Evolutionary conservation across 805 yeast species (phyloP).

Genomic region (Teunomyces tritomae): DNA sequence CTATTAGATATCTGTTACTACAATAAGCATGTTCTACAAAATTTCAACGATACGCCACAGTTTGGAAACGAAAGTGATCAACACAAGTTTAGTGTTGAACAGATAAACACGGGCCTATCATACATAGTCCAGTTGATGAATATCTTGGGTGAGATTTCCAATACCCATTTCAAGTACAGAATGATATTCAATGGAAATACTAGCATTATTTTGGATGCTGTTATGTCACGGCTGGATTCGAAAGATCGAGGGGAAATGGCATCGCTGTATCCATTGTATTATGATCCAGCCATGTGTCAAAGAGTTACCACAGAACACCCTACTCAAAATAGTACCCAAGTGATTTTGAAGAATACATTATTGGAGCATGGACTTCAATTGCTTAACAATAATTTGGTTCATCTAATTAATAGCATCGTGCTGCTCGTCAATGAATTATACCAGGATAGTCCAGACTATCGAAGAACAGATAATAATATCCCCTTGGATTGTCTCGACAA

Average conservation of each 20-base stretch:
- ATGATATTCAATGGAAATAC: slow-evolving; percentile 23
- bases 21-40: slow-evolving; percentile 7
- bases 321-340: slow-evolving; percentile 2
- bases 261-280: slow-evolving; percentile 26
- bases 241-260: slow-evolving; percentile 1
- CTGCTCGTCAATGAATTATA: slow-evolving; percentile 13
- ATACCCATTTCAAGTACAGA: slow-evolving; percentile 24
- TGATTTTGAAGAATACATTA: slow-evolving; percentile 15
- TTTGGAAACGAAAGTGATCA: slow-evolving; percentile 6
- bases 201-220: slow-evolving; percentile 23
- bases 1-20: slow-evolving; percentile 30
- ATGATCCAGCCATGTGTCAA: slow-evolving; percentile 20
- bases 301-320: slow-evolving; percentile 8
- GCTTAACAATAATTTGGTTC: slow-evolving; percentile 29
- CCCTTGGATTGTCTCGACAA: slow-evolving; percentile 41
- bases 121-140: slow-evolving; percentile 29
- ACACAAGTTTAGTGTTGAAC: slow-evolving; percentile 16
- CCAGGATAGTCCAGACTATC: slow-evolving; percentile 5
- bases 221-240: slow-evolving; percentile 3
- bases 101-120: slow-evolving; percentile 32
- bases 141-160: slow-evolving; percentile 23
- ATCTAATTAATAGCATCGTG: slow-evolving; percentile 22
- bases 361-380: slow-evolving; percentile 35
- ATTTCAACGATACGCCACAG: not conserved
- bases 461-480: slow-evolving; percentile 14